Conservation (phyloP, 179 eudicot species). For the Silene vulgaris region DNA sequence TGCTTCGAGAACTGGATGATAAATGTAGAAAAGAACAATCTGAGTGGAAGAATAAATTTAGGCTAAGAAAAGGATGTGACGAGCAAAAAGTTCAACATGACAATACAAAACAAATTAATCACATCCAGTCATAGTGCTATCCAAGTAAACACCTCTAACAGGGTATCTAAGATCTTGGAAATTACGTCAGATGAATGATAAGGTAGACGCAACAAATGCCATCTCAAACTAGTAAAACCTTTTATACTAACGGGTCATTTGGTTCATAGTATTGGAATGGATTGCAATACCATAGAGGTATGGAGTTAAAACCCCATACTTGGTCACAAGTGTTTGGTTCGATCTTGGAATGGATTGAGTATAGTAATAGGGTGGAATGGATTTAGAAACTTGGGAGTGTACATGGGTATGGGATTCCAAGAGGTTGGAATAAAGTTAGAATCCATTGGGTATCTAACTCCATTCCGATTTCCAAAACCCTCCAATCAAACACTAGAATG, state of each 20-base stretch:
- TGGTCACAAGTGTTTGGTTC: too few species aligned
- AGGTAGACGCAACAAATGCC: neutral
- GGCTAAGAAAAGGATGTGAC: neutral
- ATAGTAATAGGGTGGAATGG: too few species aligned
- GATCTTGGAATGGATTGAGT: too few species aligned
- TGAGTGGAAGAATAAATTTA: neutral
- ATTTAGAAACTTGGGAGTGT: too few species aligned
- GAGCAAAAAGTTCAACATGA: neutral
- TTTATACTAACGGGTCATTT: neutral
- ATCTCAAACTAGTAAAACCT: neutral
- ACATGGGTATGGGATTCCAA: too few species aligned
- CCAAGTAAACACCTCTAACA: neutral
- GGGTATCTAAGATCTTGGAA: neutral
- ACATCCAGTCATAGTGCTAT: neutral
- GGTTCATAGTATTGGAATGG: too few species aligned
- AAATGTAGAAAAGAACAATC: neutral
- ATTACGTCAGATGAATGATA: neutral
- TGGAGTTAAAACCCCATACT: too few species aligned
- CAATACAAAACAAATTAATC: neutral
- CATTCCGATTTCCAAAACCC: too few species aligned
- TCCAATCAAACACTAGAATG: too few species aligned
- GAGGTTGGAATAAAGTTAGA: too few species aligned
- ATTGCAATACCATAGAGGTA: too few species aligned
- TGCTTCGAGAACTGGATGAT: slow-evolving; percentile 6
- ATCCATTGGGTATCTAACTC: too few species aligned